Base-by-base conservation (phyloP, 495 filamentous ascomycete species). In the Penicillium arizonense region DNA sequence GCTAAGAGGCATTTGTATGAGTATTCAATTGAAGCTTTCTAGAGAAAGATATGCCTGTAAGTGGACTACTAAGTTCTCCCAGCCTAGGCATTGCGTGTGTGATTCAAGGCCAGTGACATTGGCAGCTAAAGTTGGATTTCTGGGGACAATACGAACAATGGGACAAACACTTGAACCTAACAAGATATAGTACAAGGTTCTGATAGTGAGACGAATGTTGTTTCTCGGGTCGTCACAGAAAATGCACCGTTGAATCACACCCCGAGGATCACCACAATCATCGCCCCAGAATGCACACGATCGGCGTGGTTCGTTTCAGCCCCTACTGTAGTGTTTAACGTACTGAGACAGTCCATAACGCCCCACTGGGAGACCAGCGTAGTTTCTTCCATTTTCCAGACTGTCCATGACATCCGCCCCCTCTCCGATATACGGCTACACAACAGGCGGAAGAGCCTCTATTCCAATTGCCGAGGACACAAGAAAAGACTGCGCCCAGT, bases 281-380 rank as follows among this genome's bases (percentile, higher is more conserved):
- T 34, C n/a, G 24, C 47, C 30, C 26, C 47, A 41, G 37, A 50
- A 42, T 32, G 28, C 32, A 16, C 10, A 12, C 24, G 47, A 50
- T 50, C 47, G 26, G 24, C 37, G 28, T 32, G 21, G 47, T 50
- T 33, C 38, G 47, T 50, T 50, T 50, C 47, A 42, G 10, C 28
- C 28, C 28, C 28, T 9, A 7, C 26, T 35, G 39, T 12, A 41
- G 47, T 14, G 26, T 6, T 30, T 30, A 18, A 30, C 36, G 33
- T 33, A 37, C 32, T 50, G 16, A 50, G 47, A 50, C 47, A 50
- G 42, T 50, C 26, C 47, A 24, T 50, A 50, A 43, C 47, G 47
- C 28, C 20, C 39, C 39, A 42, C 39, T n/a, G 13, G 13, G 35
- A 3, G 7, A 37, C 4, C 13, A 37, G 12, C 12, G 2, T 37